Conservation (phyloP, 176 grass and related monocot genomes). For the Sorghum bicolor region DNA sequence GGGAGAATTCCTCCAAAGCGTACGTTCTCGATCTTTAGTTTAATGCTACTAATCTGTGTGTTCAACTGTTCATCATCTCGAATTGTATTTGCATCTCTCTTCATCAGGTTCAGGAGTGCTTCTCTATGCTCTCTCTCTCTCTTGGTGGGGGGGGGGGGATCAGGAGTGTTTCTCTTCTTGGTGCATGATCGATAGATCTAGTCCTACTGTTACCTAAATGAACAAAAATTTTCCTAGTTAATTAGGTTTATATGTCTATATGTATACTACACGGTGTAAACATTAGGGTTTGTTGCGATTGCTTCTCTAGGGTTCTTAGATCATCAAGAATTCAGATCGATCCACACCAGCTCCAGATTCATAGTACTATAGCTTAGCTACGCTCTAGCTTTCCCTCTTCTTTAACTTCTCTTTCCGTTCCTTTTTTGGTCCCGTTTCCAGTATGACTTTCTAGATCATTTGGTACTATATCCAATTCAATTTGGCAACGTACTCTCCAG, state of each 20-base stretch:
- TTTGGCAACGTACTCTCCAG: conserved; percentile 32
- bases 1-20: conserved; percentile 71
- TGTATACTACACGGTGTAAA: conserved; percentile 19
- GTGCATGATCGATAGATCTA: conserved; percentile 33
- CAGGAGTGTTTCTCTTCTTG: conserved; percentile 6
- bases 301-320: conserved; percentile 37
- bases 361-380: neutral
- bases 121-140: neutral
- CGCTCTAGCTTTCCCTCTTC: neutral
- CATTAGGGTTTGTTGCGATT: conserved; percentile 38
- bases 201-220: conserved; percentile 19
- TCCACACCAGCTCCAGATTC: neutral
- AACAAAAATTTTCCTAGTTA: neutral
- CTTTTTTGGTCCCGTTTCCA: conserved; percentile 23
- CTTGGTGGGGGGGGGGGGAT: too few relatives aligned
- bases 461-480: conserved; percentile 36
- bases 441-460: conserved; percentile 37
- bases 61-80: conserved; percentile 21
- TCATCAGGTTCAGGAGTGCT: too few relatives aligned
- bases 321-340: conserved; percentile 31
- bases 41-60: conserved; percentile 4
- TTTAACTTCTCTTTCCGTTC: conserved; percentile 15
- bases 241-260: neutral
- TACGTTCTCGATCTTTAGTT: conserved; percentile 43
- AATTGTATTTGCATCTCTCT: conserved; percentile 1